A percentile compares a stretch with the other conserved stretches of the same genome.
phyloP scores from a whole-genome alignment of 2,329 filamentous ascomycete species.

The Lecanicillium sp. region DNA sequence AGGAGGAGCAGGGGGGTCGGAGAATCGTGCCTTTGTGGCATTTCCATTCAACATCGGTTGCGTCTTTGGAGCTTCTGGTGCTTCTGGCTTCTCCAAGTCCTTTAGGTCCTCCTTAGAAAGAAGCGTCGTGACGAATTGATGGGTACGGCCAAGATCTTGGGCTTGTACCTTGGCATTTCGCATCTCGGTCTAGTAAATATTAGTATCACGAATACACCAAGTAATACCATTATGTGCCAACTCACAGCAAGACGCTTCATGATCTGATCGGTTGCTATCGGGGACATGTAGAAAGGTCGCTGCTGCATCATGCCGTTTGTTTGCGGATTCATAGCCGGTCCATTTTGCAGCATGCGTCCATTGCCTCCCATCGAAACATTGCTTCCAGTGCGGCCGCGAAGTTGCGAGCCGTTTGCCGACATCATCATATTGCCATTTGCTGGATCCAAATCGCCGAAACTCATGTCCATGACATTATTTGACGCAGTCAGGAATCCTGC shows the following conservation, averaged over 20 bases:
- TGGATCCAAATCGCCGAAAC: conserved; percentile 85
- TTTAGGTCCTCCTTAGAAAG: conserved; percentile 63
- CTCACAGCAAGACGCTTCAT: conserved; percentile 54
- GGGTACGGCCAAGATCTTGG: conserved; percentile 74
- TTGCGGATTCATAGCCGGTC: conserved; percentile 36
- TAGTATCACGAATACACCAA: too few species aligned
- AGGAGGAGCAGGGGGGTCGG: conserved; percentile 85
- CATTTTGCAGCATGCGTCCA: conserved; percentile 51
- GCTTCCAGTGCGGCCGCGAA: conserved; percentile 62
- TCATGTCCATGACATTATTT: conserved; percentile 77
- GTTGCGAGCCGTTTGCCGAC: conserved; percentile 59
- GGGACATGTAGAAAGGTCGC: conserved; percentile 77
- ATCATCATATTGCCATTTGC: conserved; percentile 67
- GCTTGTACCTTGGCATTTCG: conserved; percentile 81
- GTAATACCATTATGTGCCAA: too few species aligned
- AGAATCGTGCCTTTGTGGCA: conserved; percentile 70
- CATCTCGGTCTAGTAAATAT: conserved; percentile 77
- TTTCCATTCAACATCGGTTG: conserved; percentile 43
- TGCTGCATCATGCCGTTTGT: conserved; percentile 60
- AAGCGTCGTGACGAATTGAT: conserved; percentile 71
- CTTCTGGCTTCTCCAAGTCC: conserved; percentile 45
- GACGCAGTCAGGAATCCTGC: conserved; percentile 73
- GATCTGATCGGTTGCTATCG: conserved; percentile 89
- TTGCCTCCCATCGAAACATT: conserved; percentile 56
- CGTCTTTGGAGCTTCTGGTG: conserved; percentile 38